Evolutionary conservation across 192 early-diverging fungal species (phyloP).

Genomic region (Backusella circina): DNA sequence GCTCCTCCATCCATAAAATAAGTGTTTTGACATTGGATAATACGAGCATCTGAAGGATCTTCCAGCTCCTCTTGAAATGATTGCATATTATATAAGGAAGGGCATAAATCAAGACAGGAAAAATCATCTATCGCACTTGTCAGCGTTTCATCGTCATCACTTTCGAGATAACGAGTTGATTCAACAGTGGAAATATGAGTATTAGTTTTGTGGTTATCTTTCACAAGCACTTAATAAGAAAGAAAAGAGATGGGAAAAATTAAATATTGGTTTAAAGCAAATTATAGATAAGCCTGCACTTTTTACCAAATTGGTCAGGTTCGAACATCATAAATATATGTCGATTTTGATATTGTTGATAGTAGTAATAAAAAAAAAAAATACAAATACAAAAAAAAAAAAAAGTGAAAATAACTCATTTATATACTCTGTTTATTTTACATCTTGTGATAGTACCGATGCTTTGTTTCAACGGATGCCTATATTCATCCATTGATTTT

Average conservation of each 20-base stretch:
- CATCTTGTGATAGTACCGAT: neutral
- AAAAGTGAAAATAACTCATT: neutral
- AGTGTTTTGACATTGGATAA: conserved; percentile 30
- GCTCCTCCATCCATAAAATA: conserved; percentile 37
- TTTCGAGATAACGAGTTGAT: neutral
- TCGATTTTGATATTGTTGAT: neutral
- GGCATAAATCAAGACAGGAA: neutral
- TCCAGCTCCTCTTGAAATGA: conserved; percentile 17
- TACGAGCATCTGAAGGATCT: conserved; percentile 9
- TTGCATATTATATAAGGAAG: neutral
- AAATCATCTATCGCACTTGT: neutral
- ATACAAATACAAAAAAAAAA: neutral
- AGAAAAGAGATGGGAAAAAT: neutral
- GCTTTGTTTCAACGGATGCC: neutral
- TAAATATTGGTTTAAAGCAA: neutral
- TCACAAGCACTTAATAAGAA: neutral
- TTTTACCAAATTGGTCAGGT: neutral
- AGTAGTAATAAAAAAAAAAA: too few relatives aligned
- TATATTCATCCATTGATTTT: neutral
- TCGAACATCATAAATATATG: neutral
- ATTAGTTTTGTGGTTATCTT: neutral
- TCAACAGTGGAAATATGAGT: neutral
- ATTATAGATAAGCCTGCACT: neutral
- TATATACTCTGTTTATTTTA: neutral
- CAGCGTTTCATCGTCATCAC: conserved; percentile 5